Conservation (phyloP, 2,329 filamentous ascomycete species). For the Zasmidium angulare region DNA sequence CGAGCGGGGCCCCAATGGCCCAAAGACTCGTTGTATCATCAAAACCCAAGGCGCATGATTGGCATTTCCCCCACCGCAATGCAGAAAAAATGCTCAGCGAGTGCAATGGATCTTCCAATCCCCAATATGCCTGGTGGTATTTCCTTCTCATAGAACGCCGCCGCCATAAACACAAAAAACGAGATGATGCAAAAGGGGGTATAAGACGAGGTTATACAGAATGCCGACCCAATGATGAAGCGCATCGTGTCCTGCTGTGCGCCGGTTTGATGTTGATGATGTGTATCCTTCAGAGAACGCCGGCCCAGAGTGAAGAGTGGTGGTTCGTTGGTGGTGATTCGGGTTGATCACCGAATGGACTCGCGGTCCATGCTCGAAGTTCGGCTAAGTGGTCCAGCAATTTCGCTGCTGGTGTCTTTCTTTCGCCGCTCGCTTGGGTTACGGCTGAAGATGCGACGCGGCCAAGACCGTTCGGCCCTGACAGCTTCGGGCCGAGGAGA, state of each 20-base stretch:
- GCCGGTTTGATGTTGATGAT: not conserved
- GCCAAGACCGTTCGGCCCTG: conserved; percentile 39
- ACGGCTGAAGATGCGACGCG: conserved; percentile 44
- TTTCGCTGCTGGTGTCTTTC: conserved; percentile 23
- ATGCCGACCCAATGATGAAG: conserved; percentile 9
- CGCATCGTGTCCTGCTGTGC: conserved; percentile 1
- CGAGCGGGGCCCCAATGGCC: not conserved
- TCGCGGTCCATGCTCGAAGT: conserved; percentile 37
- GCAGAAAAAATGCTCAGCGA: not conserved
- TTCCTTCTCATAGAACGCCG: not conserved
- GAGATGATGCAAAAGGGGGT: conserved; percentile 11
- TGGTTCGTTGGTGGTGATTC: conserved; percentile 12
- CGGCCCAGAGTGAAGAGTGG: conserved; percentile 9
- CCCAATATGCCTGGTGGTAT: not conserved
- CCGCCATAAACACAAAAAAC: not conserved
- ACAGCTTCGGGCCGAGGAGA: conserved; percentile 33
- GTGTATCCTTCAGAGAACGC: conserved; percentile 9
- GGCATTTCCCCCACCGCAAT: not conserved
- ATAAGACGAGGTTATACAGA: conserved; percentile 15
- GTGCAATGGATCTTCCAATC: not conserved
- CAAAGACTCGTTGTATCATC: not conserved
- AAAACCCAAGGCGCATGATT: not conserved
- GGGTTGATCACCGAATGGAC: conserved; percentile 20
- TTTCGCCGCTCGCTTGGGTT: conserved; percentile 43
- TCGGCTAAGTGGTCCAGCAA: conserved; percentile 29